These are phyloP conservation scores for Ilyonectria sp. DNA, from an alignment of 2,329 filamentous ascomycete species.

Conservation along the genomic window DNA sequence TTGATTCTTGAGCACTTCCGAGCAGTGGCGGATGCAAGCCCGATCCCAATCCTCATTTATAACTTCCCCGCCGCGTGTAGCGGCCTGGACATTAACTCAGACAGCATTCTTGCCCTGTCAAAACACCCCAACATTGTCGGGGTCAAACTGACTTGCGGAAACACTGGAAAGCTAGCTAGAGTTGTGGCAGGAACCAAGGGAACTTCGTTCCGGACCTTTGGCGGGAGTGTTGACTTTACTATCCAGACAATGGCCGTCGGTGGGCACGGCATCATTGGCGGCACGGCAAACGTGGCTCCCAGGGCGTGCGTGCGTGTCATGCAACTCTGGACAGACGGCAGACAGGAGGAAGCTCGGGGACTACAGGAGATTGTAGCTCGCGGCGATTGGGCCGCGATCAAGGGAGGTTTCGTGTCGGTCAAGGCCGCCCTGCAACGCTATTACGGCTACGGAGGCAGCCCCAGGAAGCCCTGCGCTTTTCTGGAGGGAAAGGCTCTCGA, in stretches of 20 bases:
- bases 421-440: constrained; percentile 76
- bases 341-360: constrained; percentile 70
- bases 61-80: constrained; percentile 73
- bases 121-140: constrained; percentile 72
- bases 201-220: constrained; percentile 75
- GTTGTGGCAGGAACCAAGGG: constrained; percentile 61
- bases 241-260: constrained; percentile 79
- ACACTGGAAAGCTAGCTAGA: constrained; percentile 72
- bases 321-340: constrained; percentile 72
- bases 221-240: constrained; percentile 82
- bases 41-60: constrained; percentile 74
- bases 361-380: constrained; percentile 76
- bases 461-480: constrained; percentile 53
- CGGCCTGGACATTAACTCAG: constrained; percentile 72
- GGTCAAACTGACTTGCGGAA: constrained; percentile 75
- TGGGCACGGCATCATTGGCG: constrained; percentile 80
- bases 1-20: constrained; percentile 74
- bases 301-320: constrained; percentile 74
- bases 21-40: constrained; percentile 70
- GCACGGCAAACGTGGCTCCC: constrained; percentile 79
- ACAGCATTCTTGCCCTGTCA: constrained; percentile 68
- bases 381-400: constrained; percentile 79
- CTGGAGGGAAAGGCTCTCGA: constrained; percentile 43
- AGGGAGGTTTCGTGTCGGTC: constrained; percentile 78
- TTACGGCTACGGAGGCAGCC: constrained; percentile 75